phyloP scores from a whole-genome alignment of 1,284 basidiomycete species.

The Ustilago bromivora region DNA sequence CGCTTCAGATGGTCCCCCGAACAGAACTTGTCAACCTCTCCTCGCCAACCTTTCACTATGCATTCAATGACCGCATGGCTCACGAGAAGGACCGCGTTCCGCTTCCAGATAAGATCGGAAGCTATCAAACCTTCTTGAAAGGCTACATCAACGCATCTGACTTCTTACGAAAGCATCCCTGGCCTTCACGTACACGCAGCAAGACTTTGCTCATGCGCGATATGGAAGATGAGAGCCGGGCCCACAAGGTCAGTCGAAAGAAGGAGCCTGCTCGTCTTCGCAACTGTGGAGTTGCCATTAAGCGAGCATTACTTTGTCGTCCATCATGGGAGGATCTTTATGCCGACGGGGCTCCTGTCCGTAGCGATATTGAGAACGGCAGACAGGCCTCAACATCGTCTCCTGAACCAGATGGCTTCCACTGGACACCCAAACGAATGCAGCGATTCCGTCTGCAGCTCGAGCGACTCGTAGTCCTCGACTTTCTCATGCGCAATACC shows the following conservation, averaged over 20 bases:
- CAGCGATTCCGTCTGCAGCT: constrained; percentile 85
- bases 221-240: constrained; percentile 81
- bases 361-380: constrained; percentile 71
- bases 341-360: constrained; percentile 41
- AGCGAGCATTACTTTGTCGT: constrained; percentile 71
- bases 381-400: constrained; percentile 3
- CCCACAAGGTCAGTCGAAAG: constrained; percentile 63
- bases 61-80: constrained; percentile 58
- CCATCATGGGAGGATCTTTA: constrained; percentile 79
- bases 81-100: constrained; percentile 43
- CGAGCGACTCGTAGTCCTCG: constrained; percentile 78
- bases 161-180: constrained; percentile 85
- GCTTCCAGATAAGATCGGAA: constrained; percentile 75
- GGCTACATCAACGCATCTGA: constrained; percentile 88
- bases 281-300: constrained; percentile 59
- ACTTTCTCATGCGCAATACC: constrained; percentile 89
- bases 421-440: constrained; percentile 82
- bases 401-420: constrained; percentile 72
- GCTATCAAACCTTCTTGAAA: constrained; percentile 87
- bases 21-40: constrained; percentile 86
- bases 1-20: constrained; percentile 83
- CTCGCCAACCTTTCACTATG: constrained; percentile 70
- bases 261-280: constrained; percentile 58
- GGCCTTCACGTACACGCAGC: constrained; percentile 83
- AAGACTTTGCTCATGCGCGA: constrained; percentile 71